Base-by-base conservation (phyloP, 108 stramenopile genomes). In the Discostella stelligeroides region DNA sequence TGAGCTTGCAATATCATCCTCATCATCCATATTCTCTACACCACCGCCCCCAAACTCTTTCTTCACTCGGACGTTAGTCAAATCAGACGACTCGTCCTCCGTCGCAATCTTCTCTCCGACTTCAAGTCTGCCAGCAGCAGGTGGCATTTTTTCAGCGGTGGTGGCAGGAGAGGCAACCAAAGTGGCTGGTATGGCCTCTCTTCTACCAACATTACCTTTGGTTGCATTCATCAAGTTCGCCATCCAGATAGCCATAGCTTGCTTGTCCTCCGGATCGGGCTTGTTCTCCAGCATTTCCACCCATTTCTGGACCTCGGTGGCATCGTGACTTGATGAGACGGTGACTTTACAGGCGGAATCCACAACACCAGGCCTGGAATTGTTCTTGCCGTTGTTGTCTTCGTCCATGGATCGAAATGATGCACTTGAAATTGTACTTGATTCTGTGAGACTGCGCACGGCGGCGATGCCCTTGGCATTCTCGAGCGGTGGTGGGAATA, bases 201-300 rank as follows among this genome's bases (percentile, higher is more conserved):
- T n/a, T n/a, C n/a, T n/a, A 0, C 34, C 55, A 0, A 1, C 30
- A 18, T 17, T 7, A 37, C 34, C 47, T 4, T 67, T 57, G 39
- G 67, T 68, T 28, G 68, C 57, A 68, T 68, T 60, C 60, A 79
- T 73, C 46, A 79, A 37, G 38, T 68, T 73, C 60, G 73, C 15
- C 77, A 79, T 74, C 77, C 77, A 79, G 23, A 68, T 49, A 7
- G 77, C 66, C 77, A 79, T 73, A 15, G 77, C 72, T 40, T 79
- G 28, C 48, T 73, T 74, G 58, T 79, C 66, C 58, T 51, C 61
- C 1, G 77, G 66, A 30, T 67, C 46, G 7, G 77, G 77, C 47
- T 74, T 73, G 30, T 30, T 73, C 37, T 79, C 77, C 9, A 79
- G 66, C 1, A 79, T 47, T 24, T 68, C 60, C 0, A 74, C 73